Evolutionary conservation across 2,329 filamentous ascomycete species (phyloP).

Genomic region (Fusarium musae): DNA sequence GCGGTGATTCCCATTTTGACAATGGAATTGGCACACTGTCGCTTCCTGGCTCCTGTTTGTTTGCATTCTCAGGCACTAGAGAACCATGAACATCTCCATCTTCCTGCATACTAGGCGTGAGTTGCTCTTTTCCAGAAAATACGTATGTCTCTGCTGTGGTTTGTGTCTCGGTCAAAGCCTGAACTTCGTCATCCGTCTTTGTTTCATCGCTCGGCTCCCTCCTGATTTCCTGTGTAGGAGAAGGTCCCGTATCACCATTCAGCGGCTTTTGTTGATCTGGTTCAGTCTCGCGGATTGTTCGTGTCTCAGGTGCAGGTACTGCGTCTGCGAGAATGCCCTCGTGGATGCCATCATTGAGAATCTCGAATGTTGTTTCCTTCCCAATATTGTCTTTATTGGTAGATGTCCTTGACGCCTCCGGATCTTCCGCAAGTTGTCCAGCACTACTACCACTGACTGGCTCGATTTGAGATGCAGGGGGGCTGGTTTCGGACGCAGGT

Average conservation of each 20-base stretch:
- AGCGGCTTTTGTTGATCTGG: constrained; percentile 14
- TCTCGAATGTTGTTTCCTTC: neutral
- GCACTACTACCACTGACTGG: neutral
- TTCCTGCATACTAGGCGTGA: neutral
- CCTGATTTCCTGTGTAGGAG: neutral
- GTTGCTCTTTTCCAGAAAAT: neutral
- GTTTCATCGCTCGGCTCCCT: neutral
- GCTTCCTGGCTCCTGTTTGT: neutral
- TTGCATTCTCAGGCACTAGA: neutral
- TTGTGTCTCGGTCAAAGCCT: neutral
- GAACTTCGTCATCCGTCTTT: constrained; percentile 4
- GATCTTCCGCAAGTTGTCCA: neutral
- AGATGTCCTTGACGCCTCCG: neutral
- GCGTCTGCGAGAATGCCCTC: neutral
- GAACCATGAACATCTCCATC: neutral
- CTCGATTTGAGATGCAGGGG: neutral
- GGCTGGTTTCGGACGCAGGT: neutral
- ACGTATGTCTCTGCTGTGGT: neutral
- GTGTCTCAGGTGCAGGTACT: neutral
- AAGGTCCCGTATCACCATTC: neutral
- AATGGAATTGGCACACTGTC: neutral
- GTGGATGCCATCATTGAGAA: neutral
- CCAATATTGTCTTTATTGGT: neutral
- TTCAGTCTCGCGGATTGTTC: neutral
- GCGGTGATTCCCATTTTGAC: neutral